Evolutionary conservation across 2,329 filamentous ascomycete genomes (phyloP).

Genomic region (Aspergillus awamori): DNA sequence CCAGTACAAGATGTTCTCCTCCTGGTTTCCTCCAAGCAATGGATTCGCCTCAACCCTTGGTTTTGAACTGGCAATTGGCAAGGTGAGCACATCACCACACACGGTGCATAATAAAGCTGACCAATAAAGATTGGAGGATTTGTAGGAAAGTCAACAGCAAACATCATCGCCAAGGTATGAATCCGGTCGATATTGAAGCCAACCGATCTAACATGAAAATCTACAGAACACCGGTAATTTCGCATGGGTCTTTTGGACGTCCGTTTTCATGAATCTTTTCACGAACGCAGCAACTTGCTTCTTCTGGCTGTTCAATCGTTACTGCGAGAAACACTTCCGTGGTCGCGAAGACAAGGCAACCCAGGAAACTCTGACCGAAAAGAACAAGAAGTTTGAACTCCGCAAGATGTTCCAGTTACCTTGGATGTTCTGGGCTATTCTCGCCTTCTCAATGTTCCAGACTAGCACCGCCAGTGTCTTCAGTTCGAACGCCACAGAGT

Average conservation of each 20-base stretch:
- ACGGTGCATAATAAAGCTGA: background rate
- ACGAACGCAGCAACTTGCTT: slow-evolving; percentile 58
- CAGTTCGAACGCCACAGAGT: slow-evolving; percentile 61
- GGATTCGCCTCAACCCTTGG: slow-evolving; percentile 65
- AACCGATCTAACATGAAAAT: slow-evolving; percentile 5
- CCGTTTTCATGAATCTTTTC: slow-evolving; percentile 68
- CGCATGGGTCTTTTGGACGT: slow-evolving; percentile 64
- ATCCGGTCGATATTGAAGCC: too few relatives aligned
- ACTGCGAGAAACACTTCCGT: slow-evolving; percentile 52
- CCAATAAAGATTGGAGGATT: slow-evolving; percentile 55
- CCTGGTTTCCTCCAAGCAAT: slow-evolving; percentile 64
- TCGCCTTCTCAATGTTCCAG: slow-evolving; percentile 61
- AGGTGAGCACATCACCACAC: slow-evolving; percentile 30
- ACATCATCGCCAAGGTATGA: slow-evolving; percentile 56
- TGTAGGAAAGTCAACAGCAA: slow-evolving; percentile 62
- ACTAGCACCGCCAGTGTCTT: slow-evolving; percentile 61
- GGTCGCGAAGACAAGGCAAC: slow-evolving; percentile 59
- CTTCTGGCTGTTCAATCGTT: slow-evolving; percentile 61
- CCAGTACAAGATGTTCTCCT: slow-evolving; percentile 67
- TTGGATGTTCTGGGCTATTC: slow-evolving; percentile 62
- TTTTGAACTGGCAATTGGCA: slow-evolving; percentile 63
- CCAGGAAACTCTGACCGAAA: slow-evolving; percentile 62
- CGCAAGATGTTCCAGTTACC: slow-evolving; percentile 60
- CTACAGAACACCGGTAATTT: slow-evolving; percentile 59
- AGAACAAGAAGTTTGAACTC: slow-evolving; percentile 60